Base-by-base conservation (phyloP, 2,329 filamentous ascomycete genomes). In the Ploettnerulaceae sp. region DNA sequence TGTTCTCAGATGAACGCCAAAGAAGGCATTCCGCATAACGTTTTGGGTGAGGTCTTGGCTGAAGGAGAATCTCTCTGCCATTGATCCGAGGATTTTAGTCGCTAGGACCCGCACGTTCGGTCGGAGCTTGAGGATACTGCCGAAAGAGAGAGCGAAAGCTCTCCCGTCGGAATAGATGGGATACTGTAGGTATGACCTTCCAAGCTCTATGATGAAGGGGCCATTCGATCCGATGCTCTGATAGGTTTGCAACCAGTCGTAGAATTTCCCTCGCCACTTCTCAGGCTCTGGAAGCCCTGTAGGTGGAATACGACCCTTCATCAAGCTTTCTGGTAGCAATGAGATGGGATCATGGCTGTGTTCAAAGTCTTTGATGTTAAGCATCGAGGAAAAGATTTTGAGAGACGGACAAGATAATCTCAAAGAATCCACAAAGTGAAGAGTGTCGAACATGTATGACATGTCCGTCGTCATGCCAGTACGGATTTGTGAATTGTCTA, bases 1-100 rank as follows among this genome's bases (percentile, higher is more conserved):
- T 1, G 67, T 68, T 20, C 62, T 58, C 12, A 72, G 52, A 52
- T 71, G 66, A 0, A 64, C 67, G 21, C 67, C 68, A 15, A 66
- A 62, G 48, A 67, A 69, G 2, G 61, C 61, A 2, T 49, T 34
- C 2, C 42, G 54, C 2, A 64, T 61, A 6, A 68, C 57, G 0
- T 59, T 48, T 1, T 58, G 49, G 2, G 53, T 50, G 7, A 66
- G 55, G 34, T 65, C 53, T 26, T 64, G 52, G 17, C 55, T 38
- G n/a, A 47, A 45, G 4, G 37, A 14, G 3, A 29, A 29, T 5
- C 63, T 51, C 2, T 57, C 54, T 32, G 61, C 60, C 35, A 42
- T 54, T 40, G 57, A 47, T 2, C 57, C 57, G 7, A 67, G 60
- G 4, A 59, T 58, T 5, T 59, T 52, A 0, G 65, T 67, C 1